Percentiles rank a stretch among this genome's conserved stretches.
Evolutionary conservation across 2,329 filamentous ascomycete genomes (phyloP).

Genomic region (Xylariaceae sp.): DNA sequence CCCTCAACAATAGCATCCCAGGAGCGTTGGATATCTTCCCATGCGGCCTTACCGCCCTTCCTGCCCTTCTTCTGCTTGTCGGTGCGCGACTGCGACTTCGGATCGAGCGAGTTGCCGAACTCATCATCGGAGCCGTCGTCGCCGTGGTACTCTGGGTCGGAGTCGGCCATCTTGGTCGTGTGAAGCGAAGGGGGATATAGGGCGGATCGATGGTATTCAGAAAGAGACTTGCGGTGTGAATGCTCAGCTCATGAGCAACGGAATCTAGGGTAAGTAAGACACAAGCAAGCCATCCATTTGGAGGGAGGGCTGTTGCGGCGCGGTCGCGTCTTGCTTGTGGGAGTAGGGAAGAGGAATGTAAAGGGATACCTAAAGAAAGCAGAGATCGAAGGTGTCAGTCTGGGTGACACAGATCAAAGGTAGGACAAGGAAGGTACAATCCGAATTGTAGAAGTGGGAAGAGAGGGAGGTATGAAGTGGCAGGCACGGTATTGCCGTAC

Average conservation of each 20-base stretch:
- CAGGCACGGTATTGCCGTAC: too few species aligned
- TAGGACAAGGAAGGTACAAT: too few species aligned
- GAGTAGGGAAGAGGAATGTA: not conserved
- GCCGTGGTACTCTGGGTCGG: conserved; percentile 64
- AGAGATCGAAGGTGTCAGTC: too few species aligned
- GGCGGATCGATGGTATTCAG: not conserved
- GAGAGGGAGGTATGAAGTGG: too few species aligned
- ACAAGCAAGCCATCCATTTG: not conserved
- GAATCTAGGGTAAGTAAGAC: conserved; percentile 1
- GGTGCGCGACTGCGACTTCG: conserved; percentile 24
- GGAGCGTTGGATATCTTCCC: conserved; percentile 61
- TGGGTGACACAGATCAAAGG: too few species aligned
- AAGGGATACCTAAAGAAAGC: not conserved
- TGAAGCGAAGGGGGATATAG: not conserved
- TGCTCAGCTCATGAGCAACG: not conserved
- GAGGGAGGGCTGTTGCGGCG: not conserved
- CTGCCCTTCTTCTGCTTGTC: conserved; percentile 32
- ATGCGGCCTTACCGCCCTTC: conserved; percentile 46
- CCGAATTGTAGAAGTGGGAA: too few species aligned
- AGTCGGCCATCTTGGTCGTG: conserved; percentile 56
- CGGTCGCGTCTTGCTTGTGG: not conserved
- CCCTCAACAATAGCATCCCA: conserved; percentile 75
- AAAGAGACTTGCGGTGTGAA: not conserved
- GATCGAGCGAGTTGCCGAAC: conserved; percentile 38
- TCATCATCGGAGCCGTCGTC: conserved; percentile 63